These are phyloP conservation scores for Tylopilus vinaceipallidus DNA, from an alignment of 768 basidiomycete genomes.

Conservation along the genomic window DNA sequence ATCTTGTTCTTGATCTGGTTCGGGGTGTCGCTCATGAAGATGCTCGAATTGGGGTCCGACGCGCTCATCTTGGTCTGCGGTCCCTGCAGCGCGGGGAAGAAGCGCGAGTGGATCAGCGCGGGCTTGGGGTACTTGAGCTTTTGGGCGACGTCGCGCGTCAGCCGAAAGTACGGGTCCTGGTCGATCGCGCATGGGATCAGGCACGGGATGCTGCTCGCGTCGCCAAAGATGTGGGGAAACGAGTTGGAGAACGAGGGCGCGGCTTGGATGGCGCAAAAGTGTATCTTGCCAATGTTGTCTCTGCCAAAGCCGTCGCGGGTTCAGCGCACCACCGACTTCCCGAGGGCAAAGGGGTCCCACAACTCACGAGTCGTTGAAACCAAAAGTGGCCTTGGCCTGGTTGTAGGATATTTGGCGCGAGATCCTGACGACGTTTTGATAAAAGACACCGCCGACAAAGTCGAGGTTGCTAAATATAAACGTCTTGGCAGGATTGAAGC, in stretches of 20 bases:
- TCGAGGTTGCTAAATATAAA: constrained; percentile 96
- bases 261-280: constrained; percentile 95
- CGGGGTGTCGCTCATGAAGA: constrained; percentile 93
- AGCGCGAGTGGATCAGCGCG: constrained; percentile 87
- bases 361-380: constrained; percentile 92
- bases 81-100: constrained; percentile 97
- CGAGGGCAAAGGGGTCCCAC: too few species aligned
- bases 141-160: constrained; percentile 92
- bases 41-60: constrained; percentile 86
- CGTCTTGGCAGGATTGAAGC: constrained; percentile 87
- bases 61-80: constrained; percentile 99
- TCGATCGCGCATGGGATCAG: constrained; percentile 99
- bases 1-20: constrained; percentile 98
- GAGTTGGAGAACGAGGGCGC: constrained; percentile 97
- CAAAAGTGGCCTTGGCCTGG: constrained; percentile 93
- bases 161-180: constrained; percentile 95
- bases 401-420: constrained; percentile 91
- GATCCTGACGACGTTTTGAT: constrained; percentile 90
- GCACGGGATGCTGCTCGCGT: constrained; percentile 77
- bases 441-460: constrained; percentile 90
- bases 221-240: constrained; percentile 96
- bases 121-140: constrained; percentile 97
- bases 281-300: constrained; percentile 97
- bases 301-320: constrained; percentile 49
- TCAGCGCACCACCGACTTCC: too few species aligned